Base-by-base conservation (phyloP, 139 green algal species). In the Deuterostichococcus epilithicus region DNA sequence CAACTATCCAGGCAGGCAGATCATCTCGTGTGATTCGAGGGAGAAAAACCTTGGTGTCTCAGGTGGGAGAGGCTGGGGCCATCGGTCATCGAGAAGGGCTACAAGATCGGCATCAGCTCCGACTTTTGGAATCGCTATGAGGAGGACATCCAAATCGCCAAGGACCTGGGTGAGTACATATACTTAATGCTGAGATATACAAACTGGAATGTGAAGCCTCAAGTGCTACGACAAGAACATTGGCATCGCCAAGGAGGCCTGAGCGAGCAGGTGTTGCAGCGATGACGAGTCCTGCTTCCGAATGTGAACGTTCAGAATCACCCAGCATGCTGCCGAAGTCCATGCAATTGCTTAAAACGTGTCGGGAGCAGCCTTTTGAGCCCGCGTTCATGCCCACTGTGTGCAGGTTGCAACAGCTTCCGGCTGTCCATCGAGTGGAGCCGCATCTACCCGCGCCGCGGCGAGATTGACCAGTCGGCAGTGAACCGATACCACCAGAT, bases 371-470 rank as follows among this genome's bases (percentile, higher is more conserved):
- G n/a, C n/a, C n/a, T n/a, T n/a, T n/a, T n/a, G n/a, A n/a, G n/a
- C n/a, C n/a, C n/a, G n/a, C n/a, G n/a, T n/a, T n/a, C n/a, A n/a
- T n/a, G n/a, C n/a, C n/a, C n/a, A n/a, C n/a, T 52, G 42, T 52
- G 42, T 70, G 77, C 72, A 82, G 90, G 88, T 23, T 85, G 79
- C 80, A 97, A 92, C 70, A 79, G 82, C 10, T 94, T 96, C 76
- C 84, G 92, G 15, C 78, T 97, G 38, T 94, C 88, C 13, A 82
- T 97, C 38, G 92, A 97, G 81, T 97, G 92, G 92, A 81, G 82
- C 28, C 85, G 91, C 73, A 86, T 96, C 5, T 84, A 92, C 74
- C 92, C 92, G 4, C 59, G 47, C 34, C 77, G 70, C 5, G 88
- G 89, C 3, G n/a, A 84, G 34, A 82, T 90, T 18, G 87, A 95